Base-by-base conservation (phyloP, 179 eudicot genomes). In the Beta lomatogona region DNA sequence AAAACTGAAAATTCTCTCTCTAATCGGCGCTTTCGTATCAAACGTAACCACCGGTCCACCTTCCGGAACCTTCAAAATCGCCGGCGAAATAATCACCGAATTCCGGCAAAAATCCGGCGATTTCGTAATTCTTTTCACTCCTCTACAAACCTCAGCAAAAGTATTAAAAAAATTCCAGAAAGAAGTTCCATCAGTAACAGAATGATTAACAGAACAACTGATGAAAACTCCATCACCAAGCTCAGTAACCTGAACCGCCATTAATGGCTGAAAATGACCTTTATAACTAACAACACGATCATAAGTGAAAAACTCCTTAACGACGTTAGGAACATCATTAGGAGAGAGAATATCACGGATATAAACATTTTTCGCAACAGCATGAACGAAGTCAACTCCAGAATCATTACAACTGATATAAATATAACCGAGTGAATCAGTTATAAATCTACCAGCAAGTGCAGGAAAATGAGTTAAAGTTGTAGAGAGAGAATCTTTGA, bases 91-190 rank as follows among this genome's bases (percentile, higher is more conserved):
- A 69, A 94, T 21, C 15, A 91, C 84, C 1, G 95, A 92, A 9
- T 92, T 78, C 4, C 99, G 89, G 59, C 79, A 65, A 63, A 94
- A 94, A 76, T 90, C 89, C 9, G 99, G 97, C 46, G 22, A 45
- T 31, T 70, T 87, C 0, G 92, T 71, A 8, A 90, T 77, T 74
- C 71, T 86, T 68, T 53, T 82, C 0, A 76, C 88, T 0, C 98
- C 99, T 16, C 86, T 80, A 54, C 92, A 89, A 4, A 89, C 71
- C 54, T 91, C 99, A n/a, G 99, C 98, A 36, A 90, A 96, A 2
- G 92, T 85, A 25, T 96, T 96, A 80, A 96, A 92, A 77, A 96
- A 96, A 57, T 96, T 96, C 99, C 99, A 96, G 45, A 94, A 88
- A 1, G 99, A 96, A 0, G 98, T 96, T 0, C 98, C 99, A 76